These are phyloP conservation scores for Cryptosporidium meleagridis DNA, from an alignment of 169 alveolate species.

Conservation along the genomic window DNA sequence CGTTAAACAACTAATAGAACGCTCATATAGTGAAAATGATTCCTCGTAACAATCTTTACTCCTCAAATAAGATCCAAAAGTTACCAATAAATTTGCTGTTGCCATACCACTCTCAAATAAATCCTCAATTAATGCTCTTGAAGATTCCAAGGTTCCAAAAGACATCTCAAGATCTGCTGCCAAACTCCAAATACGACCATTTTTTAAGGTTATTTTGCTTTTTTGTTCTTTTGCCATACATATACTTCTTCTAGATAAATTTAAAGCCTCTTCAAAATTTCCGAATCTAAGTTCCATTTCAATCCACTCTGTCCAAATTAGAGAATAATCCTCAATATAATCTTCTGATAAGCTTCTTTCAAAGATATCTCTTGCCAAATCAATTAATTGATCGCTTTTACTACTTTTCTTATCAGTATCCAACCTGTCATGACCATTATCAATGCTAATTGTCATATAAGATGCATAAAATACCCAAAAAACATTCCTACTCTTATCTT, in stretches of 20 bases:
- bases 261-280: constrained; percentile 35
- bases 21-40: constrained; percentile 56
- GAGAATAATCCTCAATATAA: constrained; percentile 43
- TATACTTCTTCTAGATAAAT: constrained; percentile 35
- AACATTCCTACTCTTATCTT: constrained; percentile 32
- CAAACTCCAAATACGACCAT: constrained; percentile 32
- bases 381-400: constrained; percentile 20
- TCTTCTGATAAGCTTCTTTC: constrained; percentile 20
- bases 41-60: constrained; percentile 19
- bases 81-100: background rate
- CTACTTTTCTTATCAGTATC: background rate
- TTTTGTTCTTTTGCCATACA: constrained; percentile 33
- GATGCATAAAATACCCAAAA: constrained; percentile 65
- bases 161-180: constrained; percentile 58
- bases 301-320: constrained; percentile 73
- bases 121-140: constrained; percentile 29
- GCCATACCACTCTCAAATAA: constrained; percentile 54
- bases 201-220: background rate
- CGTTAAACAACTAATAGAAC: constrained; percentile 22
- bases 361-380: constrained; percentile 47
- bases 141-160: constrained; percentile 52
- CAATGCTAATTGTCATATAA: constrained; percentile 29
- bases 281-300: constrained; percentile 74
- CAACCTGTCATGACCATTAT: constrained; percentile 43
- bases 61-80: constrained; percentile 47